phyloP scores from a whole-genome alignment of 495 filamentous ascomycete genomes.

The Neurospora discreta region DNA sequence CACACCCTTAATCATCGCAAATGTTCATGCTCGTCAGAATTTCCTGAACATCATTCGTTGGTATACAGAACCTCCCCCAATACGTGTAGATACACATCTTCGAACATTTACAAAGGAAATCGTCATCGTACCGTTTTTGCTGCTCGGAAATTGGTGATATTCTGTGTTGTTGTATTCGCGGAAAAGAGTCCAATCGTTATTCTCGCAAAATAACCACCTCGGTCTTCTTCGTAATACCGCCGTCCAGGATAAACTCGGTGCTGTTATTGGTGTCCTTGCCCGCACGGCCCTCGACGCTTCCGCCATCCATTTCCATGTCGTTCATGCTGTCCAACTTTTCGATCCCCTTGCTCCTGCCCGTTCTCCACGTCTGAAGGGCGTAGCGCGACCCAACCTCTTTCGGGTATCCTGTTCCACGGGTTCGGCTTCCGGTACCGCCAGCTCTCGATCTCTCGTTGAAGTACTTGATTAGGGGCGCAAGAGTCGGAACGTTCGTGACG shows the following conservation, averaged over 20 bases:
- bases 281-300: conserved; percentile 10
- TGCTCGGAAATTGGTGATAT: background rate
- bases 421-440: conserved; percentile 13
- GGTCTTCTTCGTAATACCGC: conserved; percentile 16
- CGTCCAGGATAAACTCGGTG: conserved; percentile 12
- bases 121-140: background rate
- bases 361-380: conserved; percentile 15
- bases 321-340: conserved; percentile 11
- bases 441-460: conserved; percentile 18
- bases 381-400: conserved; percentile 8
- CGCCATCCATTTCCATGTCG: conserved; percentile 7
- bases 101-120: background rate
- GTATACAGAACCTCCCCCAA: background rate
- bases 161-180: background rate
- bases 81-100: background rate
- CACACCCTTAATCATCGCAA: background rate
- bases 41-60: background rate
- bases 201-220: conserved; percentile 14
- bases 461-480: conserved; percentile 38
- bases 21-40: background rate
- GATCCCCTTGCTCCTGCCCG: conserved; percentile 2
- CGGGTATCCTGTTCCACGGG: conserved; percentile 35
- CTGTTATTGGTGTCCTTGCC: conserved; percentile 9
- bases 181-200: background rate
- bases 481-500: conserved; percentile 37